phyloP scores from a whole-genome alignment of 108 stramenopile genomes.

The Nitzschia palea region DNA sequence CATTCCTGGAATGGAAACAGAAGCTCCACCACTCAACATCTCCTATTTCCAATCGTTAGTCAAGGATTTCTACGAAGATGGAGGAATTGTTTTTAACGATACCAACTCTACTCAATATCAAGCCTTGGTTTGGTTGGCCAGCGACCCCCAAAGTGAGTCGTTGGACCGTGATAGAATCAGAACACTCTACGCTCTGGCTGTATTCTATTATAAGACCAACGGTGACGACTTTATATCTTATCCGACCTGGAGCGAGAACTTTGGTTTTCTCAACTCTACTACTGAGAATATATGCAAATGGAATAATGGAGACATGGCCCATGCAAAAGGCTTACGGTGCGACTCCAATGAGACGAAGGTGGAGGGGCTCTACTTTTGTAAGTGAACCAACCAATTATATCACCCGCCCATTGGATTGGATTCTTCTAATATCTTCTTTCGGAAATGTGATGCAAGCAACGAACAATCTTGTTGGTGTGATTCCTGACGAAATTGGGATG shows the following conservation, averaged over 20 bases:
- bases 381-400: too few relatives aligned
- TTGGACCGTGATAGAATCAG: neutral
- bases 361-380: too few relatives aligned
- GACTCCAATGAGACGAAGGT: too few relatives aligned
- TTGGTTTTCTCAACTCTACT: neutral
- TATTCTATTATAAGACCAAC: constrained; percentile 35
- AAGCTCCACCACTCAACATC: too few relatives aligned
- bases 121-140: neutral
- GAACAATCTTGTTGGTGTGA: constrained; percentile 15
- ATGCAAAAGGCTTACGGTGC: too few relatives aligned
- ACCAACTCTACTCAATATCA: neutral
- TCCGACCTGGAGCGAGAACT: neutral
- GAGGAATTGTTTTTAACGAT: neutral
- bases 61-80: neutral
- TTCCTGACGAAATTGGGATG: constrained; percentile 15
- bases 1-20: too few relatives aligned
- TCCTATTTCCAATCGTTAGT: neutral
- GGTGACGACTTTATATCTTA: neutral
- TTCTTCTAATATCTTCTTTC: too few relatives aligned
- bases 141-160: neutral
- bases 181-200: constrained; percentile 28
- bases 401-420: too few relatives aligned
- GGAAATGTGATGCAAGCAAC: too few relatives aligned
- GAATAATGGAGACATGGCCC: neutral
- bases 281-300: neutral